Base-by-base conservation (phyloP, 2,329 filamentous ascomycete genomes). In the Neurospora sp. region DNA sequence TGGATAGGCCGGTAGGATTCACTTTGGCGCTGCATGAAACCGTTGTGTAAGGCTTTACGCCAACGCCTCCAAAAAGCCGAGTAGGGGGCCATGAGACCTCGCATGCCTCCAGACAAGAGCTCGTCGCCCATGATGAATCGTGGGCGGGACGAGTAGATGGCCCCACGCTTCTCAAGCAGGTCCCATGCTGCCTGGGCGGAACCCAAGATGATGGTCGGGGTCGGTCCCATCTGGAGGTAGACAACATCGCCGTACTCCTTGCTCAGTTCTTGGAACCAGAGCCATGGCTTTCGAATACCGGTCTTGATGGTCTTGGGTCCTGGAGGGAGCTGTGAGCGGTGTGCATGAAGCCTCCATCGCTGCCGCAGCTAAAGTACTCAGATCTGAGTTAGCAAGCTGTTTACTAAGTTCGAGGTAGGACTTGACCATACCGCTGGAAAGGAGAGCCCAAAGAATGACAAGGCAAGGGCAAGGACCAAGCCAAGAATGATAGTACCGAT, bases 111-210 rank as follows among this genome's bases (percentile, higher is more conserved):
- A 0, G 82, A 83, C 0, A 83, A 74, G 0, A 82, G 74, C 57
- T 83, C 81, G 1, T 80, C 79, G 36, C 82, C 82, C 77, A 83
- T 81, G 70, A 83, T 82, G 72, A 84, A 83, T 3, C 82, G 77
- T 0, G 82, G 82, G 0, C 82, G 78, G 0, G 82, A 83, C 0
- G 82, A 83, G 69, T 81, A 83, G 46, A 81, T 78, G 3, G 80
- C 77, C 1, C 82, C 81, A 4, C 79, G 78, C 69, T 80, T 81
- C 72, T 84, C 82, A 0, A 83, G 78, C 0, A 83, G 77, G 41
- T 82, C 81, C 79, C 80, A 82, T 0, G 81, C 81, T 1, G 80
- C 80, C 57, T 81, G 79, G 0, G 81, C 81, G 0, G 81, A 82
- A 0, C 81, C 81, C 1, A 83, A 75, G 8, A 83, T 74, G 67